Conservation (phyloP, 2,329 filamentous ascomycete genomes). For the Fusarium oxysporum region DNA sequence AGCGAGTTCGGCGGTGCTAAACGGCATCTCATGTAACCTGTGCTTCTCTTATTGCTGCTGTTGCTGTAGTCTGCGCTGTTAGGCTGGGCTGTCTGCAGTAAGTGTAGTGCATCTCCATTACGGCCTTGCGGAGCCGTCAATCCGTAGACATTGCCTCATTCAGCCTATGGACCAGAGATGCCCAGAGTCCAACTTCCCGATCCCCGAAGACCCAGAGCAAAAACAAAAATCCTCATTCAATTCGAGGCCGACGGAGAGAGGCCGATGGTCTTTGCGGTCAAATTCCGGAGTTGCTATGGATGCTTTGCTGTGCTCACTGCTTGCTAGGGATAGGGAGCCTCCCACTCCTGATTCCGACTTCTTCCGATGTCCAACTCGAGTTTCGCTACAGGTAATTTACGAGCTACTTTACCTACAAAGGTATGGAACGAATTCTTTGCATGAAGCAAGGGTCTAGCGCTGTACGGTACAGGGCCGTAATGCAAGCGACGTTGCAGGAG, state of each 20-base stretch:
- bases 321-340: constrained; percentile 16
- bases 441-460: constrained; percentile 37
- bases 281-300: constrained; percentile 22
- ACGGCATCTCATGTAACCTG: constrained; percentile 10
- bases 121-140: constrained; percentile 40
- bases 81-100: background rate
- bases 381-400: constrained; percentile 25
- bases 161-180: constrained; percentile 22
- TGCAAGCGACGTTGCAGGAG: constrained; percentile 38
- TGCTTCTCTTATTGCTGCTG: background rate
- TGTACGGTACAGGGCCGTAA: constrained; percentile 11
- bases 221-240: constrained; percentile 10
- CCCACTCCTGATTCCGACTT: constrained; percentile 35
- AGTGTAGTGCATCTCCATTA: constrained; percentile 10
- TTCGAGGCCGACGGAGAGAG: constrained; percentile 16
- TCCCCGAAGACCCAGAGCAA: constrained; percentile 26
- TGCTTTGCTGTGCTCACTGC: background rate
- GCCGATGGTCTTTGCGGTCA: constrained; percentile 28
- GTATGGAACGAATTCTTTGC: constrained; percentile 21
- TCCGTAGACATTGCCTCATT: constrained; percentile 14
- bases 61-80: background rate
- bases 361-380: constrained; percentile 31
- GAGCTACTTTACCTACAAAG: constrained; percentile 24
- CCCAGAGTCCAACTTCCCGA: constrained; percentile 26
- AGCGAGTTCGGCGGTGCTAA: constrained; percentile 43